Conservation (phyloP, 352 stramenopile species). For the Phytopythium montanum region DNA sequence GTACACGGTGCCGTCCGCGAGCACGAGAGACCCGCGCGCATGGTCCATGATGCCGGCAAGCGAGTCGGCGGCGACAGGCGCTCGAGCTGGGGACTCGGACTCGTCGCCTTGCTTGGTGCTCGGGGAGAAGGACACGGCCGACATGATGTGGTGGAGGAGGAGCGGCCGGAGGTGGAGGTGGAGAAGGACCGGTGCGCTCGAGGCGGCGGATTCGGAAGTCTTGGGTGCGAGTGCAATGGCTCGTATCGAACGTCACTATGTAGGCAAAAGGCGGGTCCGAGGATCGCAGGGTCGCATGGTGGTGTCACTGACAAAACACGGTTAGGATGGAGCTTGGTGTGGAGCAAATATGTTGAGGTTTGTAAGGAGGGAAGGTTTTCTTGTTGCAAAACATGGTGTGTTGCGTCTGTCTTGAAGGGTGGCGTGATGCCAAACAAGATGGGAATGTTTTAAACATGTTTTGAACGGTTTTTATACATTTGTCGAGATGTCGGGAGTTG, state of each 20-base stretch:
- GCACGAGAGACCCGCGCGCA: constrained; percentile 55
- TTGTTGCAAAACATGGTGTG: constrained; percentile 11
- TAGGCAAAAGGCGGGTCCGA: neutral
- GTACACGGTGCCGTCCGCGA: constrained; percentile 85
- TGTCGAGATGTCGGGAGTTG: neutral
- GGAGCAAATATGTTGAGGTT: constrained; percentile 11
- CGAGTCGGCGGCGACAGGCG: constrained; percentile 41
- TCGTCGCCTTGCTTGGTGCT: constrained; percentile 3
- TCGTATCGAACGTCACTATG: no score
- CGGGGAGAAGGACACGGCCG: constrained; percentile 33
- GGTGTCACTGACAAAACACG: neutral
- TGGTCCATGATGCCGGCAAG: constrained; percentile 39
- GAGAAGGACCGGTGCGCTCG: constrained; percentile 24
- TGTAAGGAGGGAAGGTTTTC: constrained; percentile 12
- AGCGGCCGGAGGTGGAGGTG: constrained; percentile 5
- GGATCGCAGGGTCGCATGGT: neutral
- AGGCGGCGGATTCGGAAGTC: constrained; percentile 41
- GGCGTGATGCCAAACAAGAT: neutral
- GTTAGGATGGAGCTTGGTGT: constrained; percentile 1
- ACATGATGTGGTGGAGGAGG: constrained; percentile 19
- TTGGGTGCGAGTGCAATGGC: constrained; percentile 17
- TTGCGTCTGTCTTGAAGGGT: neutral
- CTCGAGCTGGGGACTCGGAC: constrained; percentile 17
- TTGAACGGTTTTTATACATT: neutral
- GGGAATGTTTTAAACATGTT: constrained; percentile 8